Evolutionary conservation across 306 rosid species (phyloP).

Genomic region (Trifolium subterraneum): DNA sequence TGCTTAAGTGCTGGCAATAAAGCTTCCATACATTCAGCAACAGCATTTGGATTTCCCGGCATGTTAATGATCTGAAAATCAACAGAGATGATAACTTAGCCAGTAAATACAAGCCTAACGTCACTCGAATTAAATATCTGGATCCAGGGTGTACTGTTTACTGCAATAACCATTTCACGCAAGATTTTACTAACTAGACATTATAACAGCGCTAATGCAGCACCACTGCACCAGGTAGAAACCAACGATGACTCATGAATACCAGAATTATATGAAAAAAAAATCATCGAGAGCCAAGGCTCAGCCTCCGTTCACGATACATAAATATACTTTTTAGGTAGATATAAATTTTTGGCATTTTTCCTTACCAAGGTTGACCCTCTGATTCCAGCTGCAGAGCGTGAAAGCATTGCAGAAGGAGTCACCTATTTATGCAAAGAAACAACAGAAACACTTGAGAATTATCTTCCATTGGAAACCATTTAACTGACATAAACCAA

Average conservation of each 20-base stretch:
- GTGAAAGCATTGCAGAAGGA: slow-evolving; percentile 89
- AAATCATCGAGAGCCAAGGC: not conserved
- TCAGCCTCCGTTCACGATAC: slow-evolving; percentile 2
- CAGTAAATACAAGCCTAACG: slow-evolving; percentile 16
- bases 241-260: not conserved
- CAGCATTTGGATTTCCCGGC: slow-evolving; percentile 98
- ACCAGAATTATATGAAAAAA: not conserved
- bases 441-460: slow-evolving; percentile 23
- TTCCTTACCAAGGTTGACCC: slow-evolving; percentile 85
- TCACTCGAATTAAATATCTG: not conserved
- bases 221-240: not conserved
- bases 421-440: slow-evolving; percentile 73
- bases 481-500: not conserved
- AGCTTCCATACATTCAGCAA: slow-evolving; percentile 90
- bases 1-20: slow-evolving; percentile 90
- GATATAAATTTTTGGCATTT: slow-evolving; percentile 6
- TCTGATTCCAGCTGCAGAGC: slow-evolving; percentile 92
- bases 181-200: slow-evolving; percentile 7
- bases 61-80: slow-evolving; percentile 81
- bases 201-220: slow-evolving; percentile 21
- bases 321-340: slow-evolving; percentile 15
- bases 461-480: slow-evolving; percentile 17
- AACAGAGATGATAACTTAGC: slow-evolving; percentile 25
- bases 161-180: slow-evolving; percentile 19
- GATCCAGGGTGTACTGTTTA: slow-evolving; percentile 11